phyloP scores from a whole-genome alignment of 129 eudicot genomes.

The Artemisia tridentata region DNA sequence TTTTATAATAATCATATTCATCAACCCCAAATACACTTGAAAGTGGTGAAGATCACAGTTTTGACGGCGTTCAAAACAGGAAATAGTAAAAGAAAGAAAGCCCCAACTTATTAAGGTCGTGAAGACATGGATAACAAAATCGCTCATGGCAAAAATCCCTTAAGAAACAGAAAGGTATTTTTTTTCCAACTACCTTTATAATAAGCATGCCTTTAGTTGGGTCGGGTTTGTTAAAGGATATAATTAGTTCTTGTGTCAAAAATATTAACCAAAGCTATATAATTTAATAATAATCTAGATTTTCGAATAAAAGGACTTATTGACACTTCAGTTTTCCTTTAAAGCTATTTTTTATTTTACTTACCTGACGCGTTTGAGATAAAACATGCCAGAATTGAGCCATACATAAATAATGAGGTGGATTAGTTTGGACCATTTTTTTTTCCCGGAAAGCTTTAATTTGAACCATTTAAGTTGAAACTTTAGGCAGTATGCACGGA shows the following conservation, averaged over 20 bases:
- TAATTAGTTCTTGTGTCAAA: not conserved
- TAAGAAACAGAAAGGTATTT: slow-evolving; percentile 41
- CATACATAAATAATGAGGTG: slow-evolving; percentile 7
- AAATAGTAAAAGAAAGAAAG: slow-evolving; percentile 35
- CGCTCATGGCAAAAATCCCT: slow-evolving; percentile 26
- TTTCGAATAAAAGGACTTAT: not conserved
- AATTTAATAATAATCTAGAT: not conserved
- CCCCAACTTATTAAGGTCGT: slow-evolving; percentile 15
- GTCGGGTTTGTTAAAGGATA: too few species aligned
- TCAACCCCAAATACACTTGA: not conserved
- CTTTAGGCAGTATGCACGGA: slow-evolving; percentile 35
- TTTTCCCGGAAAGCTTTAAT: not conserved
- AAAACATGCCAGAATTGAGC: not conserved
- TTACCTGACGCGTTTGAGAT: not conserved
- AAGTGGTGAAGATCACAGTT: slow-evolving; percentile 22
- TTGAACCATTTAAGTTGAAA: slow-evolving; percentile 13
- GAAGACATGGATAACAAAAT: slow-evolving; percentile 27
- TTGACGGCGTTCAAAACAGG: slow-evolving; percentile 26
- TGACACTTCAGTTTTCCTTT: not conserved
- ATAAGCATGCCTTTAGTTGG: too few species aligned
- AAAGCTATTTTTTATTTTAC: not conserved
- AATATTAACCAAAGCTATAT: not conserved
- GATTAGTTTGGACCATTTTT: not conserved
- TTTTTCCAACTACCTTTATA: too few species aligned
- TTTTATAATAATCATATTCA: too few species aligned